These are phyloP conservation scores for Cenococcum geophilum DNA, from an alignment of 495 filamentous ascomycete genomes.

Conservation along the genomic window DNA sequence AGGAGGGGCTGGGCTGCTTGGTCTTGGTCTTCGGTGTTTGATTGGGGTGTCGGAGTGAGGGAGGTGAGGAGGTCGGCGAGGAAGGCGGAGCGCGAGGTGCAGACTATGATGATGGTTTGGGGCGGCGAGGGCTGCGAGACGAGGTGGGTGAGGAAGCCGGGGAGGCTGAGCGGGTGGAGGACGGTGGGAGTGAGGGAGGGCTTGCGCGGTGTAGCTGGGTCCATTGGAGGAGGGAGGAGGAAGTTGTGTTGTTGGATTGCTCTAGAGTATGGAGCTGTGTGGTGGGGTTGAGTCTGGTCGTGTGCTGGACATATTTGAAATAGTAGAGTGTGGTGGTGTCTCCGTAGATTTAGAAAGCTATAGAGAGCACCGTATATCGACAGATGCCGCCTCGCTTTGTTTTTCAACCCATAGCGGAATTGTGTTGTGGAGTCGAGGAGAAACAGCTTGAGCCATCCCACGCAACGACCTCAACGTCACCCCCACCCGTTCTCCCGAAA, in stretches of 20 bases:
- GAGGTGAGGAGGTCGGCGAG: slow-evolving; percentile 44
- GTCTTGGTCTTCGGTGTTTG: slow-evolving; percentile 13
- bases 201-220: neutral
- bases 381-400: neutral
- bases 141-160: slow-evolving; percentile 59
- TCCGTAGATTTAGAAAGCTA: no score
- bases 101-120: slow-evolving; percentile 62
- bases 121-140: slow-evolving; percentile 46
- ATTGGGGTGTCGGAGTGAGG: slow-evolving; percentile 12
- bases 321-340: neutral
- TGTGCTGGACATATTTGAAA: neutral
- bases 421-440: no score
- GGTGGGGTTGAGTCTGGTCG: neutral
- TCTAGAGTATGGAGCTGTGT: neutral
- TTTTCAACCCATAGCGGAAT: no score
- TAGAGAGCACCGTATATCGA: neutral
- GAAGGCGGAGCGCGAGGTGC: slow-evolving; percentile 59
- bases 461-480: neutral
- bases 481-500: neutral
- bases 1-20: slow-evolving; percentile 39
- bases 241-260: neutral
- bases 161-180: slow-evolving; percentile 47
- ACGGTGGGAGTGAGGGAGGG: slow-evolving; percentile 37
- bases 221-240: neutral
- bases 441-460: neutral